phyloP scores from a whole-genome alignment of 441 rosid species.

The Adansonia rubrostipa region DNA sequence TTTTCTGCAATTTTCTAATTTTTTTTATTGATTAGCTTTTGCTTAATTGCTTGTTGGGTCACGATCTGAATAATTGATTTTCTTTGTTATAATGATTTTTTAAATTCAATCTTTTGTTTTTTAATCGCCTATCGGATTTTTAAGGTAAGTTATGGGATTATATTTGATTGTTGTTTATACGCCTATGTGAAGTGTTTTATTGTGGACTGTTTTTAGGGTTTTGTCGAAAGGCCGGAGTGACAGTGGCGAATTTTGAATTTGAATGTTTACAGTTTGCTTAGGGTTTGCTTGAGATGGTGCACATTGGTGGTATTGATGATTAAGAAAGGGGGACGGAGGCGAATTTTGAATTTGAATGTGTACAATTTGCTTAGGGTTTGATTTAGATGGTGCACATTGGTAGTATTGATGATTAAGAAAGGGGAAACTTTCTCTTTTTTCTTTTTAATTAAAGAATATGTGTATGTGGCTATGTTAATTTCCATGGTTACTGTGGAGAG shows the following conservation, averaged over 20 bases:
- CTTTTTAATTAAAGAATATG: background rate
- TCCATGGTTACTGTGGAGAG: background rate
- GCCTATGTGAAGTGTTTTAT: background rate
- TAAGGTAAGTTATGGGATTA: background rate
- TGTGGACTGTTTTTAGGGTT: constrained; percentile 5
- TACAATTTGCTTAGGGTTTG: background rate
- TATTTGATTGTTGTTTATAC: background rate
- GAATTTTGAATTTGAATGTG: background rate
- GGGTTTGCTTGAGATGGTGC: constrained; percentile 6
- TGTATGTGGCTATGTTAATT: background rate
- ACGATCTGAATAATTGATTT: background rate
- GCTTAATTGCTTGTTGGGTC: background rate
- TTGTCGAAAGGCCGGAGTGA: background rate
- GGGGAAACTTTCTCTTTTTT: background rate
- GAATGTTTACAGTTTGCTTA: background rate
- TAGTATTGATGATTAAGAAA: background rate
- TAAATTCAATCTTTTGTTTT: background rate
- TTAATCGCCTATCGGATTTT: background rate
- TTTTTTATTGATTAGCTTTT: background rate
- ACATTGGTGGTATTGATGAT: background rate
- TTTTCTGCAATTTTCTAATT: background rate
- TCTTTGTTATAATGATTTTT: background rate
- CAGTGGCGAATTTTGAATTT: constrained; percentile 1
- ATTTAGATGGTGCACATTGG: background rate
- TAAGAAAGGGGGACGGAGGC: background rate